Evolutionary conservation across 768 basidiomycete genomes (phyloP), one percentile per base, ranked within the genome.

Genomic region (Pleurotus platypus): DNA sequence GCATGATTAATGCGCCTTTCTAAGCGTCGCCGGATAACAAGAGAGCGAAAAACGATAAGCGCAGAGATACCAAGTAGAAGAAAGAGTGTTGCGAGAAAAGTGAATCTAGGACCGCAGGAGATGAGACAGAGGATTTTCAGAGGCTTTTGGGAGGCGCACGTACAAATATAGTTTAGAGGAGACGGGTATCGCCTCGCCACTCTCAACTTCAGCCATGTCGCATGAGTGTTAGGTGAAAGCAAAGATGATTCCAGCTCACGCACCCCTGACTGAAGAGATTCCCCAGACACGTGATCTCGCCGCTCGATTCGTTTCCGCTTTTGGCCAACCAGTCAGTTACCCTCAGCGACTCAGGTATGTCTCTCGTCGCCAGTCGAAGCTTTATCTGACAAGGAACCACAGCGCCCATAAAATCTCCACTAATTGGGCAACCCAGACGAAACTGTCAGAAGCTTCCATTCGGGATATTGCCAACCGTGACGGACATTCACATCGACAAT

Each of bases 1-100:
- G 84, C 83, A 13, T 78, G 78, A 47, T 82, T 77, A 49, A 86
- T 62, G 16, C 75, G 77, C 7, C 74, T 76, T 58, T 74, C 81
- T 67, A 81, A 82, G 18, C 84, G 80, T 13, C 85, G 72, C 16
- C 87, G 82, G 15, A 85, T 63, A 57, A 87, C 62, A 61, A 82
- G 82, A 1, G 87, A 85, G 45, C 89, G 80, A 47, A 85, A 35
- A 30, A 54, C 51, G 22, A 54, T 54, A 12, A 54, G n/a, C 11
- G 51, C 42, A 12, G 51, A 54, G 16, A 54, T 30, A 38, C 24
- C 39, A 8, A 54, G 51, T 9, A 54, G 51, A 54, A 54, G 39
- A 54, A 54, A 54, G 51, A 54, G 51, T 15, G 51, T 54, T 38
- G 51, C 51, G 20, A 54, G 37, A 26, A 54, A 54, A 12, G 51